A percentile compares a stretch with the other conserved stretches of the same genome.
phyloP scores from a whole-genome alignment of 2,329 filamentous ascomycete genomes.

The Penicillium sp. region DNA sequence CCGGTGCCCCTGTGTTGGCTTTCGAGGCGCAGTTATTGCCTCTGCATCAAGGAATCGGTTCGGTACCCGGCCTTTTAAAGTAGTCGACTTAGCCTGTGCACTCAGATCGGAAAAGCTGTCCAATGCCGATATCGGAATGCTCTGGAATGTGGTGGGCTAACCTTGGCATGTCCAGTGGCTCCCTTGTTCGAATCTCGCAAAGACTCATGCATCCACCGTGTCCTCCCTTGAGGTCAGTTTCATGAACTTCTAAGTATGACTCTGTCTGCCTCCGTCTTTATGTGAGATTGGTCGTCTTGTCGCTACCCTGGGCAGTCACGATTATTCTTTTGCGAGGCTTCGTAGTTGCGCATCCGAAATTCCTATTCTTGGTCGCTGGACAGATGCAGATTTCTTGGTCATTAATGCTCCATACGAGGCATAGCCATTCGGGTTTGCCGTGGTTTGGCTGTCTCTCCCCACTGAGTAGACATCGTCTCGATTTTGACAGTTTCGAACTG shows the following conservation, averaged over 20 bases:
- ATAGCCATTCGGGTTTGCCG: slow-evolving; percentile 33
- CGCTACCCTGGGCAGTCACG: slow-evolving; percentile 50
- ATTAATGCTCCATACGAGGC: slow-evolving; percentile 18
- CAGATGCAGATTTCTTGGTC: slow-evolving; percentile 17
- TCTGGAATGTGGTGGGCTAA: slow-evolving; percentile 14
- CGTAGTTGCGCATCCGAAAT: slow-evolving; percentile 45
- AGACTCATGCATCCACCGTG: slow-evolving; percentile 46
- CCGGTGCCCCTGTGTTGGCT: slow-evolving; percentile 1
- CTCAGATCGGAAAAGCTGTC: slow-evolving; percentile 16
- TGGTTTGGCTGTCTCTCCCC: slow-evolving; percentile 20
- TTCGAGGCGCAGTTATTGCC: neutral
- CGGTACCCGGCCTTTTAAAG: neutral
- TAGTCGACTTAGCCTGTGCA: slow-evolving; percentile 3
- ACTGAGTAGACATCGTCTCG: slow-evolving; percentile 9
- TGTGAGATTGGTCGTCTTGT: slow-evolving; percentile 44
- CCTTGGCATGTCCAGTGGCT: slow-evolving; percentile 27
- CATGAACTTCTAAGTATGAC: slow-evolving; percentile 46
- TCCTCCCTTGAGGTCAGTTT: slow-evolving; percentile 46
- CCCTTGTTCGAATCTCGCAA: slow-evolving; percentile 47
- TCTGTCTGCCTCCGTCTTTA: slow-evolving; percentile 44
- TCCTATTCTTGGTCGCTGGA: slow-evolving; percentile 31
- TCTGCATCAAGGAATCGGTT: slow-evolving; percentile 2
- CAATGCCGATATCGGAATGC: slow-evolving; percentile 20
- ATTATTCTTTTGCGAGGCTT: slow-evolving; percentile 29
- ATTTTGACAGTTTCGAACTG: slow-evolving; percentile 12